phyloP scores from a whole-genome alignment of 192 early-diverging fungal species.

The Dissophora globulifera region DNA sequence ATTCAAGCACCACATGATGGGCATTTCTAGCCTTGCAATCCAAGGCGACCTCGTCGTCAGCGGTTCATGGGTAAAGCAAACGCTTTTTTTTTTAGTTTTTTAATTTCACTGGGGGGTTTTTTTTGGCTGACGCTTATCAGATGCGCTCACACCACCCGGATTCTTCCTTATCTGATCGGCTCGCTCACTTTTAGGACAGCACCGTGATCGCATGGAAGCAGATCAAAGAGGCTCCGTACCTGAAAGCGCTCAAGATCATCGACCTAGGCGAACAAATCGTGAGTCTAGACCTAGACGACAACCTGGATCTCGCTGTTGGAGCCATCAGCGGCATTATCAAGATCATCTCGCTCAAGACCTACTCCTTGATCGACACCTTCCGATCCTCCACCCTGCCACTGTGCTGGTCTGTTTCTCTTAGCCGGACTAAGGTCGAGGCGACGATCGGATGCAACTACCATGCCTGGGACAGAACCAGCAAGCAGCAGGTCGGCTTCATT shows the following conservation, averaged over 20 bases:
- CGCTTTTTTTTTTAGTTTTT: not conserved
- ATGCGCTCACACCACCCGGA: no score
- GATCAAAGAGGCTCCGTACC: slow-evolving; percentile 17
- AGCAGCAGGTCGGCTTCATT: slow-evolving; percentile 15
- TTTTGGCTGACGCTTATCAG: no score
- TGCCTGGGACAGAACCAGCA: slow-evolving; percentile 31
- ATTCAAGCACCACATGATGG: slow-evolving; percentile 33
- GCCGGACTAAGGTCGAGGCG: slow-evolving; percentile 25
- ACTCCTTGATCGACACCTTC: slow-evolving; percentile 22
- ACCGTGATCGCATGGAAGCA: slow-evolving; percentile 36
- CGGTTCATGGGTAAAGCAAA: slow-evolving; percentile 47
- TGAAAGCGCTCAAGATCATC: slow-evolving; percentile 34
- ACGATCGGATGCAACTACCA: slow-evolving; percentile 36
- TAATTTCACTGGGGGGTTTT: no score
- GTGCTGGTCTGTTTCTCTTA: slow-evolving; percentile 29
- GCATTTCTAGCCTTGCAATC: slow-evolving; percentile 16
- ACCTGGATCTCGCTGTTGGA: slow-evolving; percentile 31
- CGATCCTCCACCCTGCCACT: slow-evolving; percentile 2
- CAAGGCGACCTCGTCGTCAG: slow-evolving; percentile 33
- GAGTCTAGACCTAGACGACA: slow-evolving; percentile 28
- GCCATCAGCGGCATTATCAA: slow-evolving; percentile 38
- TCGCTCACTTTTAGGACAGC: slow-evolving; percentile 18
- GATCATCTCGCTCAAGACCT: slow-evolving; percentile 32
- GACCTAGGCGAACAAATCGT: slow-evolving; percentile 45
- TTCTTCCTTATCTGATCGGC: no score